Evolutionary conservation across 352 stramenopile genomes (phyloP), one percentile per base, ranked within the genome.

Genomic region (Phytophthora nicotianae): DNA sequence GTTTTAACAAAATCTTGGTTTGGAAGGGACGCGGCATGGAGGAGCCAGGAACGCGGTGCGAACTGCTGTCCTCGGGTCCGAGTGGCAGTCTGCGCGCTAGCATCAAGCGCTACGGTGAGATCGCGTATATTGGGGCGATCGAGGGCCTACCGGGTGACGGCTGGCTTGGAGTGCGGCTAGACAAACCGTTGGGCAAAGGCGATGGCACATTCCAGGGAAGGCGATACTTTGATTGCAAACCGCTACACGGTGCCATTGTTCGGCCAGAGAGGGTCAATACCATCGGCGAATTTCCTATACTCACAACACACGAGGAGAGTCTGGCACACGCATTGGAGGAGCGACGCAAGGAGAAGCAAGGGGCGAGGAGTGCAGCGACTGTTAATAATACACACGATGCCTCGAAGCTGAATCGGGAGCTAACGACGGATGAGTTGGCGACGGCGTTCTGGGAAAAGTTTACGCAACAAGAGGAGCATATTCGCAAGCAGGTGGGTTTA

Each of bases 111-210:
- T 89, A 85, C 47, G 86, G 86, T 2, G 68, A 86, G 54, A 71
- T 95, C 38, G 79, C 69, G 56, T 91, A 84, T 68, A 74, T 92
- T 21, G 86, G 86, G 5, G 1, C 45, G 16, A 70, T 92, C 4
- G 52, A 65, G 0, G 76, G 83, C 0, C 79, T 95, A 0, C 70
- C 79, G 0, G 68, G 63, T 0, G 81, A 88, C 51, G 75, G 76
- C 19, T 95, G 84, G 84, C 65, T 91, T 48, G 84, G 86, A 32
- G 74, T 95, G 50, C 72, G 75, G 1, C 69, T 95, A 48, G 86
- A 95, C 55, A 76, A 91, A 48, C 76, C 86, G 26, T 66, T 91
- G 24, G 86, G 86, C 37, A 91, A 88, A 66, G 83, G 89, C 57
- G 84, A 95, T 65, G 84, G 86, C 13, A 65, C 70, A 17, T 63